Evolutionary conservation across 2,329 filamentous ascomycete genomes (phyloP).

Genomic region (Pestalotiopsis sp.): DNA sequence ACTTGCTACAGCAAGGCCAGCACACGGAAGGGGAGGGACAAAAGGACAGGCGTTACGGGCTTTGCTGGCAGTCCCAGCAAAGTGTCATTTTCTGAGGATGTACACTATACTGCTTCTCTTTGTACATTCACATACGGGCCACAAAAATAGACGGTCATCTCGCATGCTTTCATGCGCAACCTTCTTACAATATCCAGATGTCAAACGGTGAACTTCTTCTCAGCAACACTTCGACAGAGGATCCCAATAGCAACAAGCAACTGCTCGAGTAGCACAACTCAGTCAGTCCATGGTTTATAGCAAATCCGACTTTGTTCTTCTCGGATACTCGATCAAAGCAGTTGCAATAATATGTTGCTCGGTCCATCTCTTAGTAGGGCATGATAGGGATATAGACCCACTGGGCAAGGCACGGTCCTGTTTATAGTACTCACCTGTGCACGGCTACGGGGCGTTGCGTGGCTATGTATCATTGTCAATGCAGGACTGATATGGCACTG

Average conservation of each 20-base stretch:
- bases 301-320: too few species aligned
- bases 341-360: background rate
- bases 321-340: background rate
- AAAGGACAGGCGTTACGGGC: constrained; percentile 13
- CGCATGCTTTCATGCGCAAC: background rate
- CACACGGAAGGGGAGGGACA: background rate
- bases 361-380: background rate
- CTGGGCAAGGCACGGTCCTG: background rate
- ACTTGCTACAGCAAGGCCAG: constrained; percentile 1
- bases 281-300: too few species aligned
- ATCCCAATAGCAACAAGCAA: too few species aligned
- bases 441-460: background rate
- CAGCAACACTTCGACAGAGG: too few species aligned
- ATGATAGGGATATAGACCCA: background rate
- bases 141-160: constrained; percentile 2
- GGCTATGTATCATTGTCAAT: background rate
- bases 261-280: too few species aligned
- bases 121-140: background rate
- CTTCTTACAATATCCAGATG: background rate
- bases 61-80: constrained; percentile 4
- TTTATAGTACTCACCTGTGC: background rate
- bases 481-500: background rate
- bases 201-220: too few species aligned
- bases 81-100: constrained; percentile 10
- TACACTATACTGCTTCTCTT: constrained; percentile 10